Percentiles rank a stretch among this genome's conserved stretches.
phyloP scores from a whole-genome alignment of 1,139 yeast genomes.

The Dujonia santamariae region DNA sequence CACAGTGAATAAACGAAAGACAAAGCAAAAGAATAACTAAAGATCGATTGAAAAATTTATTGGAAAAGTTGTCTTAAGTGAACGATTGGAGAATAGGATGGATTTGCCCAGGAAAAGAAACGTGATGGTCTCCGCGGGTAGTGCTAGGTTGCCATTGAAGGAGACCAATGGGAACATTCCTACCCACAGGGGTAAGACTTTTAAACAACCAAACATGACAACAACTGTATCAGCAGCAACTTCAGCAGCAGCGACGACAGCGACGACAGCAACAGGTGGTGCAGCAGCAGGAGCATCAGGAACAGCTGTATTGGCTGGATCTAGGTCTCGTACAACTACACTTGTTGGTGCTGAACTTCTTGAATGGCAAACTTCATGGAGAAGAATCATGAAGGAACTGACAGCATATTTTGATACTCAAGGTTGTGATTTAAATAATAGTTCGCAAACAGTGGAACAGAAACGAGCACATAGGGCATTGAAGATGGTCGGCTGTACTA shows the following conservation, averaged over 20 bases:
- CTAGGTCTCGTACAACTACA: constrained; percentile 21
- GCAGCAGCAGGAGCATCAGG: background rate
- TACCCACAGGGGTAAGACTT: constrained; percentile 33
- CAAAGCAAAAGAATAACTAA: background rate
- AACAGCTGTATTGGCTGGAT: background rate
- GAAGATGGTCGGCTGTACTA: constrained; percentile 58
- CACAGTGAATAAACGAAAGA: background rate
- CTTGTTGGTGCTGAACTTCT: constrained; percentile 51
- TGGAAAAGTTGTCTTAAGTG: too few relatives aligned
- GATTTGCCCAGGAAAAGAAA: constrained; percentile 1
- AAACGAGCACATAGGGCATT: constrained; percentile 54
- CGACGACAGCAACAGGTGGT: constrained; percentile 1
- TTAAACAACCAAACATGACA: constrained; percentile 27
- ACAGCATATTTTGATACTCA: constrained; percentile 78
- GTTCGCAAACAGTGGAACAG: constrained; percentile 44
- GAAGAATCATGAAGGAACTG: constrained; percentile 67
- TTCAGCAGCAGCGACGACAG: constrained; percentile 4
- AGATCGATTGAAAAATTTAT: too few relatives aligned
- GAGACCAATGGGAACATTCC: constrained; percentile 44
- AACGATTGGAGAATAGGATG: background rate
- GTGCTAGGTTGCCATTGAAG: constrained; percentile 27
- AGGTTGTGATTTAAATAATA: constrained; percentile 48
- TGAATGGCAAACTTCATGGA: constrained; percentile 84
- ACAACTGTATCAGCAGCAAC: constrained; percentile 5
- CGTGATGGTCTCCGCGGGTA: background rate